phyloP scores from a whole-genome alignment of 2,329 filamentous ascomycete species.

The Cercospora citrullina region DNA sequence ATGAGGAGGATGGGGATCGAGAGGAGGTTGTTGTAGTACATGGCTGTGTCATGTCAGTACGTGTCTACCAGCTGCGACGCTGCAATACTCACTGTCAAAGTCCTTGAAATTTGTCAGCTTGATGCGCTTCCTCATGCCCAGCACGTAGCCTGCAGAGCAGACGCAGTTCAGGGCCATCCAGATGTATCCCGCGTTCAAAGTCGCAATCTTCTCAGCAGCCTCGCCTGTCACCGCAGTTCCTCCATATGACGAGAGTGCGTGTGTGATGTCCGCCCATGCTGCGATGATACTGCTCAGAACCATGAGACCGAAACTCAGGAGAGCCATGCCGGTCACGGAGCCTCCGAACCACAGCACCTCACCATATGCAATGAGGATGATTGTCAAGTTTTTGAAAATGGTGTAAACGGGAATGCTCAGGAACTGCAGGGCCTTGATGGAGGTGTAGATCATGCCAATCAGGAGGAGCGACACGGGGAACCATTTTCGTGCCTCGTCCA shows the following conservation, averaged over 20 bases:
- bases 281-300: conserved; percentile 91
- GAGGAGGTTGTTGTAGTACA: conserved; percentile 99
- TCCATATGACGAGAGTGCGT: conserved; percentile 65
- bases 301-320: conserved; percentile 96
- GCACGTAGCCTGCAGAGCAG: conserved; percentile 84
- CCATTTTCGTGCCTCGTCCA: conserved; percentile 91
- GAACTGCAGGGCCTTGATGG: conserved; percentile 92
- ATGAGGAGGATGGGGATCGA: conserved; percentile 88
- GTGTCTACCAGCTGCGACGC: neutral
- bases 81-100: conserved; percentile 80
- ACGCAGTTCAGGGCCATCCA: conserved; percentile 99
- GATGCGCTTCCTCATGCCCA: conserved; percentile 96
- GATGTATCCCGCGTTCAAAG: conserved; percentile 88
- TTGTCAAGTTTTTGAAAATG: conserved; percentile 99
- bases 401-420: conserved; percentile 98
- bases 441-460: conserved; percentile 98
- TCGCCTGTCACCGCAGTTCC: conserved; percentile 51
- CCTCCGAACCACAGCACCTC: conserved; percentile 98
- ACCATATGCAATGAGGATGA: conserved; percentile 96
- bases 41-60: conserved; percentile 59
- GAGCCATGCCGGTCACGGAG: conserved; percentile 78
- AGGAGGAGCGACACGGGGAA: conserved; percentile 94
- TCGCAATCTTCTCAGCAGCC: conserved; percentile 72
- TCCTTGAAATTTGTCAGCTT: conserved; percentile 99
- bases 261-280: conserved; percentile 94